Conservation (phyloP, 176 grass and related monocot genomes). For the Eremochloa ophiuroides region DNA sequence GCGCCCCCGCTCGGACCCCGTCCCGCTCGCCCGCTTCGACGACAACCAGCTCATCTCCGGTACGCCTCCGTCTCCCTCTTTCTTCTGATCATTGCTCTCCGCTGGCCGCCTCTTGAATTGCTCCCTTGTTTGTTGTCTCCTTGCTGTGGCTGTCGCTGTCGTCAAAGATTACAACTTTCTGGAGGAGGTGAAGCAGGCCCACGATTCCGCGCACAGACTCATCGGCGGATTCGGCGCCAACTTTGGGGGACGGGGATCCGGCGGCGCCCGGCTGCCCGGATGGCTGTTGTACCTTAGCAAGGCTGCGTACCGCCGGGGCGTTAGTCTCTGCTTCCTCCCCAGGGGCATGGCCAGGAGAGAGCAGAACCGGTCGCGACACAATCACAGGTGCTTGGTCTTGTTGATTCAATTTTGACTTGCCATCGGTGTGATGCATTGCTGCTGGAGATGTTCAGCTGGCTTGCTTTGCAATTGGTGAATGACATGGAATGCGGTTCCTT, state of each 20-base stretch:
- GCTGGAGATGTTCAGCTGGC: background rate
- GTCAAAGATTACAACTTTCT: slow-evolving; percentile 69
- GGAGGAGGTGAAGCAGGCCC: slow-evolving; percentile 67
- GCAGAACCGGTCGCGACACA: slow-evolving; percentile 47
- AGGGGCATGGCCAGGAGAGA: slow-evolving; percentile 75
- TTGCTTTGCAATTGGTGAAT: background rate
- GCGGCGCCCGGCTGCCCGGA: slow-evolving; percentile 31
- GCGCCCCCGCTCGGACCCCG: slow-evolving; percentile 64
- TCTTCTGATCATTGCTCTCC: background rate
- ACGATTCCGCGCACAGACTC: slow-evolving; percentile 60
- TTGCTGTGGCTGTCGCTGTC: background rate
- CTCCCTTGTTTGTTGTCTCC: background rate
- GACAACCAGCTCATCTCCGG: slow-evolving; percentile 81
- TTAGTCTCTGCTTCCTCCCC: slow-evolving; percentile 57
- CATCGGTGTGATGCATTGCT: background rate
- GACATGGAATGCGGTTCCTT: background rate
- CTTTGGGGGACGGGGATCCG: slow-evolving; percentile 6
- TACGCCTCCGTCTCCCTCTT: background rate
- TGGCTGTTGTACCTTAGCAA: slow-evolving; percentile 45
- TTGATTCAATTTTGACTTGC: background rate
- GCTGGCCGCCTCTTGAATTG: background rate
- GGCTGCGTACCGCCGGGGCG: slow-evolving; percentile 41
- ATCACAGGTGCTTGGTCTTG: slow-evolving; percentile 36
- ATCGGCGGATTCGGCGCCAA: slow-evolving; percentile 48
- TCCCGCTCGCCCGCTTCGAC: slow-evolving; percentile 70